Conservation (phyloP, 164 flowering plant genomes). For the Vitis labrusca region DNA sequence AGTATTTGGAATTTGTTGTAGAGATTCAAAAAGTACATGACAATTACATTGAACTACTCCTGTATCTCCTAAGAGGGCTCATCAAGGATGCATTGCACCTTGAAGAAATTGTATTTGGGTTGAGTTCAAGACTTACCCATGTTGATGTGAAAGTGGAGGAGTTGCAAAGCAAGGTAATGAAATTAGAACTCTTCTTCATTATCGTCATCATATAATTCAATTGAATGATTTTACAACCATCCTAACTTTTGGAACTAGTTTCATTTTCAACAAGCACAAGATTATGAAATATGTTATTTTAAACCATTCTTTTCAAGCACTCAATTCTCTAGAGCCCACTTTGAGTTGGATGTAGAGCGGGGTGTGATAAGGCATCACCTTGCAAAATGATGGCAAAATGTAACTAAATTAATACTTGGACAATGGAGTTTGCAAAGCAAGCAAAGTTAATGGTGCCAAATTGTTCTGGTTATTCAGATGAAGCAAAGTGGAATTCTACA, state of each 20-base stretch:
- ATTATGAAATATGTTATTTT: constrained; percentile 66
- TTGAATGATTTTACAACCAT: no score
- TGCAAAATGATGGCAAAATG: no score
- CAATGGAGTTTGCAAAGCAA: no score
- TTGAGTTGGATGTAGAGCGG: no score
- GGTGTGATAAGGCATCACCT: no score
- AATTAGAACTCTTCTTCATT: background rate
- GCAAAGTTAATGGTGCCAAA: no score
- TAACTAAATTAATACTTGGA: no score
- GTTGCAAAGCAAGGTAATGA: constrained; percentile 67
- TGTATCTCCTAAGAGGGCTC: constrained; percentile 72
- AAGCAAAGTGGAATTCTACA: no score
- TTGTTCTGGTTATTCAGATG: no score
- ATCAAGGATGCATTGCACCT: constrained; percentile 81
- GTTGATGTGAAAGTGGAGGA: constrained; percentile 80
- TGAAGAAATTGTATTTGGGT: constrained; percentile 79
- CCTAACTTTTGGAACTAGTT: background rate
- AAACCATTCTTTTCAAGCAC: no score
- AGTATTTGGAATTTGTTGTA: constrained; percentile 31
- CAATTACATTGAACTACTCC: constrained; percentile 79
- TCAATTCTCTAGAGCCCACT: no score
- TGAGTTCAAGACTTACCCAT: constrained; percentile 43
- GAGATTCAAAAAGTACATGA: constrained; percentile 91
- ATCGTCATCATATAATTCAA: no score
- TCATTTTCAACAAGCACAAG: constrained; percentile 60